Evolutionary conservation across 192 early-diverging fungal species (phyloP).

Genomic region (Coemansia sp.): DNA sequence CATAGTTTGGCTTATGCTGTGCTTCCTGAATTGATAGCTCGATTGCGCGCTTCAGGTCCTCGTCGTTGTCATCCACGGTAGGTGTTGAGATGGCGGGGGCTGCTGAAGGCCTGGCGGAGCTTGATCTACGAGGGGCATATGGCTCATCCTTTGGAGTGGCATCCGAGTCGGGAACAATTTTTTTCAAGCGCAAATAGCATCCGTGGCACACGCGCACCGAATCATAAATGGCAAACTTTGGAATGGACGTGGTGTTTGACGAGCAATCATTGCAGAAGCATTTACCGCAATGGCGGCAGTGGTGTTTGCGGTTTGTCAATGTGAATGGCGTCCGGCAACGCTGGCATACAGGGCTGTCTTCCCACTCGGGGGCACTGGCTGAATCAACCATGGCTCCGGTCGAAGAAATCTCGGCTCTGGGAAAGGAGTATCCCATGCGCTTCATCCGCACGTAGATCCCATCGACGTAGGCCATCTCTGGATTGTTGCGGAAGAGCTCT

Average conservation of each 20-base stretch:
- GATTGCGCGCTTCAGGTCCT: constrained; percentile 90
- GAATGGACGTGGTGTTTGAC: constrained; percentile 79
- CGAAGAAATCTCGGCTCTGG: constrained; percentile 63
- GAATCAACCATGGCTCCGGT: constrained; percentile 79
- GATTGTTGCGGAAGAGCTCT: constrained; percentile 72
- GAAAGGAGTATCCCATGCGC: constrained; percentile 68
- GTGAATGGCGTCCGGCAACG: constrained; percentile 93
- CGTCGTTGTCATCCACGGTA: constrained; percentile 71
- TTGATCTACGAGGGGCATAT: constrained; percentile 8
- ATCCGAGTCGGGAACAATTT: constrained; percentile 47
- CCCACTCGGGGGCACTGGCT: constrained; percentile 93
- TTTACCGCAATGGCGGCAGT: constrained; percentile 95
- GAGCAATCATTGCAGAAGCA: constrained; percentile 95
- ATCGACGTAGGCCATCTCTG: constrained; percentile 73
- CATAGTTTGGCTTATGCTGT: constrained; percentile 50
- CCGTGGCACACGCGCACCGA: constrained; percentile 95
- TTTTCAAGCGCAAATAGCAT: constrained; percentile 78
- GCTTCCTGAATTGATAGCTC: constrained; percentile 79
- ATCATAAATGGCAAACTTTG: constrained; percentile 83
- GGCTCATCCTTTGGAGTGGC: constrained; percentile 6
- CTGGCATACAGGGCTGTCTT: constrained; percentile 90
- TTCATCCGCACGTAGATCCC: constrained; percentile 84
- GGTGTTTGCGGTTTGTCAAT: constrained; percentile 95
- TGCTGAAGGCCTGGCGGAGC: neutral
- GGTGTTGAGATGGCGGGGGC: constrained; percentile 12